phyloP scores from a whole-genome alignment of 768 basidiomycete genomes.

The Scleroderma bovista region DNA sequence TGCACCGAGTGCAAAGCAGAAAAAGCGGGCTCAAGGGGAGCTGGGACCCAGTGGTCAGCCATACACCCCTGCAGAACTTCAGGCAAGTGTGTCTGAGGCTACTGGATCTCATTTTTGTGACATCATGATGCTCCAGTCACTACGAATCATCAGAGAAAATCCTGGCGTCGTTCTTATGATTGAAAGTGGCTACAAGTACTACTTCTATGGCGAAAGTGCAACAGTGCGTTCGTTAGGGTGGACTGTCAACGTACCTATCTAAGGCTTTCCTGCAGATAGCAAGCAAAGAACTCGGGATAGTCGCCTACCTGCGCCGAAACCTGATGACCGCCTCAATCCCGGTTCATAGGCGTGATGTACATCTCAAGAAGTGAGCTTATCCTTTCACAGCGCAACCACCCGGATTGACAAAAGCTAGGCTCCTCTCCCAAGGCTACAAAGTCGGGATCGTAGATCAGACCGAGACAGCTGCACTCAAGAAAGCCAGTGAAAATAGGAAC shows the following conservation, averaged over 20 bases:
- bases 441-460: constrained; percentile 80
- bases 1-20: constrained; percentile 17
- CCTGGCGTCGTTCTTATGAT: constrained; percentile 68
- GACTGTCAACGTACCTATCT: not conserved
- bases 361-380: constrained; percentile 62
- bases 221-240: constrained; percentile 38
- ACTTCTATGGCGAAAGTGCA: constrained; percentile 82
- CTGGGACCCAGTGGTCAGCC: constrained; percentile 65
- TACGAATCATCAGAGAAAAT: constrained; percentile 59
- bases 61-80: constrained; percentile 75
- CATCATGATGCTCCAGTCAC: constrained; percentile 12
- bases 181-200: constrained; percentile 81
- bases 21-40: constrained; percentile 34
- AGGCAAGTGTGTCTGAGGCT: constrained; percentile 34
- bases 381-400: not conserved
- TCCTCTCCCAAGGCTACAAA: constrained; percentile 73
- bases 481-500: constrained; percentile 69
- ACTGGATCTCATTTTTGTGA: not conserved
- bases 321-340: constrained; percentile 75
- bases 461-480: constrained; percentile 88
- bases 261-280: constrained; percentile 47
- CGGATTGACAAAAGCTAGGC: constrained; percentile 32
- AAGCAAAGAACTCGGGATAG: constrained; percentile 72
- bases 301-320: constrained; percentile 65
- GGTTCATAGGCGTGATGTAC: constrained; percentile 56